Evolutionary conservation across 169 alveolate genomes (phyloP), one percentile per base, ranked within the genome.

Genomic region (Eimeria praecox): DNA sequence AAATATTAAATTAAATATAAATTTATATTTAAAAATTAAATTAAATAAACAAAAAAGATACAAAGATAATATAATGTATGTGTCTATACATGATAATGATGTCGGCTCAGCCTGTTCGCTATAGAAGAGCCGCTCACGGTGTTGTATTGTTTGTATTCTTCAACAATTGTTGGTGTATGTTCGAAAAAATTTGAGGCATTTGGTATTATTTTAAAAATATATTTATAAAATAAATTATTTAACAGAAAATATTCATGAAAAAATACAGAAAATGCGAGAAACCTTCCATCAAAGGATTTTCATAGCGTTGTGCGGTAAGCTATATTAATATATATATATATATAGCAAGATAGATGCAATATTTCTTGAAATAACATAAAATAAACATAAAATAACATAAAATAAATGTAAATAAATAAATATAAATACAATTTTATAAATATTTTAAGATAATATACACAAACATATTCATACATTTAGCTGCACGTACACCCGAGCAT

Each of bases 221-320:
- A n/a, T 64, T 16, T 9, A 9, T 5, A 64, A 64, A 64, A 64
- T 10, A 16, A n/a, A 16, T 10, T 9, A 9, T 10, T 10, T 64
- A 5, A 16, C 33, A 9, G 75, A 33, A 73, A 73, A 14, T 24
- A 9, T 27, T 30, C 40, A 30, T 73, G 49, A 33, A 73, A 40
- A 46, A 9, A 66, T n/a, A n/a, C n/a, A 33, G 69, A 78, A 78
- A 78, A 78, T 78, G 89, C 24, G 38, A 24, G 89, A 78, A 78
- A 78, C 64, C 6, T 78, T 78, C 89, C 9, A 42, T 12, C 89
- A 78, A 44, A 52, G 89, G 46, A 66, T 78, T 24, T 78, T 78
- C 64, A 16, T 78, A n/a, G 89, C 64, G 33, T 42, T 78, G 69
- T 38, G 89, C 89, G 89, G 89, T 78, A 40, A 78, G 89, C n/a